These are phyloP conservation scores for Gaertneriomyces sp. DNA, from an alignment of 192 early-diverging fungal genomes.

Conservation along the genomic window DNA sequence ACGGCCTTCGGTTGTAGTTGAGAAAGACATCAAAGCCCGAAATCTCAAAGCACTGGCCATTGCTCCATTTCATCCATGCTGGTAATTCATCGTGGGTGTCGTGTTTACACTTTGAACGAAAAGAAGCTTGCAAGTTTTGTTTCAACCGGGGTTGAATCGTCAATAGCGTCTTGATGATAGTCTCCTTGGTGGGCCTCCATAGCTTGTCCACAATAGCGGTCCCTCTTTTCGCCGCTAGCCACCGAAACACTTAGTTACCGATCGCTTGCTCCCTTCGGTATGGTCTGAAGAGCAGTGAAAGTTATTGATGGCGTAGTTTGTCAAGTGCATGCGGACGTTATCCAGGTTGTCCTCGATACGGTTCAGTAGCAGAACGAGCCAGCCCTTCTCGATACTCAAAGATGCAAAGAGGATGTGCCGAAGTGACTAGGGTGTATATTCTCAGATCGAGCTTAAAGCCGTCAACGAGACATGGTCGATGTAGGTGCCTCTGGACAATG, in stretches of 20 bases:
- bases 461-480: slow-evolving; percentile 50
- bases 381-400: slow-evolving; percentile 55
- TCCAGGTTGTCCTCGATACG: slow-evolving; percentile 46
- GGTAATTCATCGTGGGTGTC: background rate
- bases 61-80: background rate
- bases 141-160: slow-evolving; percentile 49
- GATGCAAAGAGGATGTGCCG: slow-evolving; percentile 50
- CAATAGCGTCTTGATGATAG: slow-evolving; percentile 53
- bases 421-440: slow-evolving; percentile 56
- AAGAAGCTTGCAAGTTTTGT: slow-evolving; percentile 45
- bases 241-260: slow-evolving; percentile 37
- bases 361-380: slow-evolving; percentile 55
- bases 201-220: slow-evolving; percentile 22
- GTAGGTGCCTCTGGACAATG: slow-evolving; percentile 49
- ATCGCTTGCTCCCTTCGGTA: slow-evolving; percentile 41
- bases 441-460: slow-evolving; percentile 57
- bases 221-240: slow-evolving; percentile 19
- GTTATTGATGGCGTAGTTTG: slow-evolving; percentile 62
- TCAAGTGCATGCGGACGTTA: slow-evolving; percentile 60
- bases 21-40: slow-evolving; percentile 61
- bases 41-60: slow-evolving; percentile 55
- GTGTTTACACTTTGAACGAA: slow-evolving; percentile 11
- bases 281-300: slow-evolving; percentile 37
- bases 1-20: slow-evolving; percentile 54
- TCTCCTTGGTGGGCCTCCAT: slow-evolving; percentile 46